Percentiles rank a stretch among this genome's conserved stretches.
Evolutionary conservation across 225 moss, liverwort and hornwort genomes (phyloP).

Genomic region (Lunularia cruciata): DNA sequence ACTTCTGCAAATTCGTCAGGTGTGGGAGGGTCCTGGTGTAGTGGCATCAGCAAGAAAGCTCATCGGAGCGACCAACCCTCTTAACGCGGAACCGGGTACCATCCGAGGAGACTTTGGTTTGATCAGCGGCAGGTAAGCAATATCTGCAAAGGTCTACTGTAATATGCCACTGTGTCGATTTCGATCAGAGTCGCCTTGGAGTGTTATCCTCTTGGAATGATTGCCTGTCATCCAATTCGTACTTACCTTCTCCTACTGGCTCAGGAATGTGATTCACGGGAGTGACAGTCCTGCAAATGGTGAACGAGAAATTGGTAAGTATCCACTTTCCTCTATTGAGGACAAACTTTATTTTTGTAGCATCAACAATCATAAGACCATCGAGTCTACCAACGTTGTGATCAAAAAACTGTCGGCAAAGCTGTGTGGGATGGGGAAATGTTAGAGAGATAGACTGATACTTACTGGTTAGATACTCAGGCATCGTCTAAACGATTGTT

Average conservation of each 20-base stretch:
- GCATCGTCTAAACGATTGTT: too few species aligned
- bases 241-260: background rate
- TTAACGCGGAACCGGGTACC: conserved; percentile 89
- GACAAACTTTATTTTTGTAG: too few species aligned
- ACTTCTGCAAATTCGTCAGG: conserved; percentile 49
- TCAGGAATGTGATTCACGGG: conserved; percentile 83
- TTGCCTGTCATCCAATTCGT: too few species aligned
- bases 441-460: too few species aligned
- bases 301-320: conserved; percentile 66
- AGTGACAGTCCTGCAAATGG: conserved; percentile 92
- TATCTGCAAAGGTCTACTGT: background rate
- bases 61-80: conserved; percentile 91
- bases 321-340: background rate
- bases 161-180: background rate
- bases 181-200: too few species aligned
- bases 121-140: conserved; percentile 56
- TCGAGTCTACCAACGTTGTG: too few species aligned
- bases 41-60: conserved; percentile 92
- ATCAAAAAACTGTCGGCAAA: too few species aligned
- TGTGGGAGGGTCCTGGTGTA: conserved; percentile 94
- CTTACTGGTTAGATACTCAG: background rate
- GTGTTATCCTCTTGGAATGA: too few species aligned
- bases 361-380: too few species aligned
- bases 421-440: too few species aligned
- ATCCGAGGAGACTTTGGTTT: conserved; percentile 90